Base-by-base conservation (phyloP, 768 basidiomycete species). In the Mycena crocata region DNA sequence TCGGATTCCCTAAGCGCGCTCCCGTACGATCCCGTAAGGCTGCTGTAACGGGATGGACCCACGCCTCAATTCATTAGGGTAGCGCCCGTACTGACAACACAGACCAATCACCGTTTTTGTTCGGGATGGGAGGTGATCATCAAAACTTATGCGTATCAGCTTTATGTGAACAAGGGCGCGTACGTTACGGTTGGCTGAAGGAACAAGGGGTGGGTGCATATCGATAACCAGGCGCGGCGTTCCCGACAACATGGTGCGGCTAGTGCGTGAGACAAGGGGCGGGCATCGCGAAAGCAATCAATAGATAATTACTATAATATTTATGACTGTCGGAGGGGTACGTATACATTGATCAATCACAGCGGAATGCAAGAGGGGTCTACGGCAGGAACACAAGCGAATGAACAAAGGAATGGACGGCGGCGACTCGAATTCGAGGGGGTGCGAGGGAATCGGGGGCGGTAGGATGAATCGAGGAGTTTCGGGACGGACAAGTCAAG, bases 271-370 rank as follows among this genome's bases (percentile, higher is more conserved):
- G 1, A 32, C 48, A 19, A 49, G 48, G 30, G 48, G 48, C 48
- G 30, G n/a, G 5, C 5, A 17, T 19, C 12, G 24, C 23, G 23
- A 23, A 23, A 51, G 17, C 17, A 51, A 51, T 51, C 30, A 35
- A 50, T 30, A 40, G 34, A 46, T 37, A 57, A 67, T 56, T 67
- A 67, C 52, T 67, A 67, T 67, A 67, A 67, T 67, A 62, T 67
- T 67, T 67, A 67, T 39, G 35, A 9, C 37, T 48, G 26, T 15
- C 42, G 39, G 13, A 28, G 35, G 34, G 34, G 40, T 54, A 66
- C 52, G 24, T 57, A 35, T 67, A 62, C 60, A 62, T 66, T 58
- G 62, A 31, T 63, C 54, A 63, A 55, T 66, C 59, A 31, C 30
- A 44, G 50, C 39, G 30, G 34, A 40, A 57, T 67, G 65, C 66